Base-by-base conservation (phyloP, 805 yeast genomes). In the Pichia deserticola region DNA sequence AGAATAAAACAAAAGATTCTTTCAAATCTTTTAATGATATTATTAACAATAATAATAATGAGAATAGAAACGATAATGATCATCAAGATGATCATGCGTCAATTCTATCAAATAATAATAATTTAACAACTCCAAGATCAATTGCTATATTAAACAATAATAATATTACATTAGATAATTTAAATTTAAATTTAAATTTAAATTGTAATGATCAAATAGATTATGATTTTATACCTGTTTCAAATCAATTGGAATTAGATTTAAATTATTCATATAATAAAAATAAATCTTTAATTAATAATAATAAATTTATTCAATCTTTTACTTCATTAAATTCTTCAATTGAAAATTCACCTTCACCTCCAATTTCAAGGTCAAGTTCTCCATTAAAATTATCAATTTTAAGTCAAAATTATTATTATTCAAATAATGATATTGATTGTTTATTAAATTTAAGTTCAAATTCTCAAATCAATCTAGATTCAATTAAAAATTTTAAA, bases 321-420 rank as follows among this genome's bases (percentile, higher is more conserved):
- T 40, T 40, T 32, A 20, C 45, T 34, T 47, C 49, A 10, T n/a
- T 47, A 12, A 47, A 40, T 36, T 47, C 49, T 30, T 40, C 49
- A 4, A 41, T 47, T 7, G 48, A 45, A 33, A 29, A 32, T 45
- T 33, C 28, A n/a, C 36, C 49, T 8, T 12, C 41, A 27, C 41
- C 44, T 11, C 45, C 49, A 40, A 36, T 47, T 28, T 47, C 49
- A 35, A 47, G 49, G 28, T 30, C 45, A 25, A 47, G 30, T 20
- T 27, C 49, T 3, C 49, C 49, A 5, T 9, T 43, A 29, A 29
- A 29, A 29, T 29, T 29, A 5, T 29, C 32, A 29, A 29, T 29
- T 29, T 29, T 29, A 29, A 29, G 13, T 34, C n/a, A 10, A 34
- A 7, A 6, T 34, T 34, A 11, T 34, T 11, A 34, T 27, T 3